Evolutionary conservation across 345 rosid species (phyloP).

Genomic region (Hibiscus syriacus): DNA sequence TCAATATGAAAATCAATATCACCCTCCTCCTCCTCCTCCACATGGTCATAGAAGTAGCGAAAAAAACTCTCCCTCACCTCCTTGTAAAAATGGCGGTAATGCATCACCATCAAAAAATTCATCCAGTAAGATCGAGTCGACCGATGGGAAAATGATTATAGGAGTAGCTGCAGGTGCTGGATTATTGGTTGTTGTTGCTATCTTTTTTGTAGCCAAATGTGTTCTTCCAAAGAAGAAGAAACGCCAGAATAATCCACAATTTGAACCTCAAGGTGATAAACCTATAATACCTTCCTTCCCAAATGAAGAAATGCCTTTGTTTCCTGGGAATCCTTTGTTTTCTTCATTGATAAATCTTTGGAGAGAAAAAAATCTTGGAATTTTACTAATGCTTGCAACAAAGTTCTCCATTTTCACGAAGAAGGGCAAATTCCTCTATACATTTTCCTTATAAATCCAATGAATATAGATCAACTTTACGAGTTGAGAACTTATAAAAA

Average conservation of each 20-base stretch:
- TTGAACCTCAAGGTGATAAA: slow-evolving; percentile 27
- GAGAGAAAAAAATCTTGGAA: not conserved
- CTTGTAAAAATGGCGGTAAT: not conserved
- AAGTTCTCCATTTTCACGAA: not conserved
- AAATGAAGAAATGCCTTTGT: not conserved
- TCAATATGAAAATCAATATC: not conserved
- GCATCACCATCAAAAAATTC: not conserved
- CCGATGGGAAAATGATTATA: not conserved
- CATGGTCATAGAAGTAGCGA: not conserved
- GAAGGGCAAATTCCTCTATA: not conserved
- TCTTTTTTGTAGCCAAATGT: slow-evolving; percentile 27
- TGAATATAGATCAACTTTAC: not conserved
- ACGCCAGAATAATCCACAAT: slow-evolving; percentile 20
- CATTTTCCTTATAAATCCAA: not conserved
- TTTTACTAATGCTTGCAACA: not conserved
- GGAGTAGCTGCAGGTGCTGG: slow-evolving; percentile 4
- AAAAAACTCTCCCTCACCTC: not conserved
- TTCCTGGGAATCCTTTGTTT: not conserved
- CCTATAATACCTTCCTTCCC: not conserved
- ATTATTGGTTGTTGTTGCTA: not conserved
- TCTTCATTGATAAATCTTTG: not conserved
- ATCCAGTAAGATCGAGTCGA: not conserved
- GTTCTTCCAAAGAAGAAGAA: slow-evolving; percentile 37
- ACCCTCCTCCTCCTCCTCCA: not conserved
- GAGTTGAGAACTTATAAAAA: not conserved